Evolutionary conservation across 345 rosid genomes (phyloP).

Genomic region (Eutrema japonicum): DNA sequence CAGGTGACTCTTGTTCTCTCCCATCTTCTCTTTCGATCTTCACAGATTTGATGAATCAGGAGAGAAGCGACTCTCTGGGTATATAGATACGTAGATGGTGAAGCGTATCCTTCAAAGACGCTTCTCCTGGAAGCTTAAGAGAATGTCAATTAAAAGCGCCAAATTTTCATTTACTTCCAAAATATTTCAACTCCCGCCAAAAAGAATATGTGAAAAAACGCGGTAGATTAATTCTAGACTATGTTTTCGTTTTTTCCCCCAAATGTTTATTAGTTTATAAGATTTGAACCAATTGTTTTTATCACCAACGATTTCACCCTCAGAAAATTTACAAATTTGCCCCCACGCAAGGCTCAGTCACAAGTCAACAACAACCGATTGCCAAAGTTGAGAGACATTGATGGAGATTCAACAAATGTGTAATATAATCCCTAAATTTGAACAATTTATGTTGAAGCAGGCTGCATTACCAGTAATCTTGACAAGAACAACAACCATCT

Average conservation of each 20-base stretch:
- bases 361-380: not conserved
- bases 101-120: conserved; percentile 31
- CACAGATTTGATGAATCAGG: not conserved
- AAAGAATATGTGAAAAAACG: conserved; percentile 1
- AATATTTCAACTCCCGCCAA: conserved; percentile 20
- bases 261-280: not conserved
- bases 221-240: not conserved
- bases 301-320: not conserved
- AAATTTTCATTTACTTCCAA: not conserved
- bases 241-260: not conserved
- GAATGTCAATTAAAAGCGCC: not conserved
- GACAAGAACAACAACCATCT: conserved; percentile 70
- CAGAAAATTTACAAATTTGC: not conserved
- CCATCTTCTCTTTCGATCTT: conserved; percentile 54
- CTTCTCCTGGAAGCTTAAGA: conserved; percentile 34
- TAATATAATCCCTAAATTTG: no score
- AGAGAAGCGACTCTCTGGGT: conserved; percentile 3
- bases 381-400: no score
- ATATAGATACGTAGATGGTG: not conserved
- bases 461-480: conserved; percentile 65
- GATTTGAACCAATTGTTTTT: not conserved
- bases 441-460: no score
- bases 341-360: not conserved
- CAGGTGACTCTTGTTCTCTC: conserved; percentile 55
- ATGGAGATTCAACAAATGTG: not conserved